phyloP scores from a whole-genome alignment of 2,329 filamentous ascomycete species.

The Thelonectria olida region DNA sequence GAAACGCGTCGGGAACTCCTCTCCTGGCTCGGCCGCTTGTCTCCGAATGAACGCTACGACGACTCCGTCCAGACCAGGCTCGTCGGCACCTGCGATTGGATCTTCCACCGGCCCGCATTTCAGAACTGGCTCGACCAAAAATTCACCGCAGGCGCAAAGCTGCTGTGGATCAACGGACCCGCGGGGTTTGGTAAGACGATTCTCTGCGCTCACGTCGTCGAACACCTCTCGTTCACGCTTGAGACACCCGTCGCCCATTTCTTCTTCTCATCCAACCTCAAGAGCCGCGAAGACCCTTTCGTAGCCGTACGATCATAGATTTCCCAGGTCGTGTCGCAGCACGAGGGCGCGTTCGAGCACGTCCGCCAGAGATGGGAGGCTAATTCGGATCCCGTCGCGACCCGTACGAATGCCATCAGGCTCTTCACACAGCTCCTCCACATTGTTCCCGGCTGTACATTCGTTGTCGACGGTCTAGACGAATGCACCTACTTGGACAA shows the following conservation, averaged over 20 bases:
- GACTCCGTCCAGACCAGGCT: background rate
- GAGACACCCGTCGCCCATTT: constrained; percentile 35
- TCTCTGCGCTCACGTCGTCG: constrained; percentile 41
- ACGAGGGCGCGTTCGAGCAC: constrained; percentile 23
- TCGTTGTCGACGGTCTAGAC: constrained; percentile 20
- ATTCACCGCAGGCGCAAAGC: background rate
- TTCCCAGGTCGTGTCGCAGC: constrained; percentile 28
- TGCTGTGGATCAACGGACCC: constrained; percentile 46
- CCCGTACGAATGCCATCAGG: constrained; percentile 16
- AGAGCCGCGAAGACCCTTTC: constrained; percentile 37
- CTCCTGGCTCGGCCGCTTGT: constrained; percentile 1
- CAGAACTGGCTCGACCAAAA: background rate
- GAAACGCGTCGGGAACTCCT: background rate
- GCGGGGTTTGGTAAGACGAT: constrained; percentile 46
- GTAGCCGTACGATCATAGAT: constrained; percentile 40
- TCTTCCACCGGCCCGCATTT: background rate
- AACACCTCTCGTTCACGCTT: constrained; percentile 30
- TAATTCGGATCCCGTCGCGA: constrained; percentile 19
- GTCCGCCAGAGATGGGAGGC: constrained; percentile 6
- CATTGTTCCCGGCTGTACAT: background rate
- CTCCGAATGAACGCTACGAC: background rate
- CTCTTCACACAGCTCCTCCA: constrained; percentile 31
- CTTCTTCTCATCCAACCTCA: constrained; percentile 44
- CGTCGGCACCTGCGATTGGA: background rate
- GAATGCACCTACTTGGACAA: background rate